These are phyloP conservation scores for Scheffersomyces segobiensis DNA, from an alignment of 1,139 yeast genomes.

Conservation along the genomic window DNA sequence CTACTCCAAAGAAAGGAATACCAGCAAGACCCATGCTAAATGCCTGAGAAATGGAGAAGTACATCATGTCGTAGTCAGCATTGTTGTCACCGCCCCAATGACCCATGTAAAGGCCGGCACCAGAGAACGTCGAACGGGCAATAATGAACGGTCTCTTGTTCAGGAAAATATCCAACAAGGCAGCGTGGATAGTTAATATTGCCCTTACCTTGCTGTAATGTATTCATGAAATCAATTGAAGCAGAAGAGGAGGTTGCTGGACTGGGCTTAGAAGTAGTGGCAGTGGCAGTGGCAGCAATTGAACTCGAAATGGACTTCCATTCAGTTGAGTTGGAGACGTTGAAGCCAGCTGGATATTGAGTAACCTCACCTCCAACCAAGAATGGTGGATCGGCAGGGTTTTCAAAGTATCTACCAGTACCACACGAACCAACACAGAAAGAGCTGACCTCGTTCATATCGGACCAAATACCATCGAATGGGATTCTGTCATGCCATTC, in stretches of 20 bases:
- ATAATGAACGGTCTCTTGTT: slow-evolving; percentile 23
- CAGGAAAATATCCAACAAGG: slow-evolving; percentile 16
- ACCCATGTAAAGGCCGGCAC: slow-evolving; percentile 20
- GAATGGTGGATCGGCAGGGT: slow-evolving; percentile 24
- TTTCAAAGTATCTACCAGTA: slow-evolving; percentile 15
- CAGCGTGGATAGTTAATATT: slow-evolving; percentile 23
- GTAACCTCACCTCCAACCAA: slow-evolving; percentile 15
- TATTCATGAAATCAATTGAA: slow-evolving; percentile 18
- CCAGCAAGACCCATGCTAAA: slow-evolving; percentile 22
- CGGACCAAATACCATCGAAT: slow-evolving; percentile 36
- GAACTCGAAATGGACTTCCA: slow-evolving; percentile 16
- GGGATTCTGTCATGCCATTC: slow-evolving; percentile 21
- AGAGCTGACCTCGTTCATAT: slow-evolving; percentile 35
- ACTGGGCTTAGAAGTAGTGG: slow-evolving; percentile 10
- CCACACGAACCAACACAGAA: slow-evolving; percentile 36
- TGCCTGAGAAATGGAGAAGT: slow-evolving; percentile 24
- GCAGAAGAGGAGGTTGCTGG: slow-evolving; percentile 14
- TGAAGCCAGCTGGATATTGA: slow-evolving; percentile 20
- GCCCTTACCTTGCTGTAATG: slow-evolving; percentile 24
- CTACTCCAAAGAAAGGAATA: slow-evolving; percentile 24
- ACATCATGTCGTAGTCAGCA: slow-evolving; percentile 19
- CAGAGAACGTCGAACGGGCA: slow-evolving; percentile 20
- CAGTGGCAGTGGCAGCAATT: slow-evolving; percentile 12
- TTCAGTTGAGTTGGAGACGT: slow-evolving; percentile 20
- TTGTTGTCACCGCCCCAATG: slow-evolving; percentile 27